phyloP scores from a whole-genome alignment of 2,329 filamentous ascomycete species.

The Apiospora malaysiana region DNA sequence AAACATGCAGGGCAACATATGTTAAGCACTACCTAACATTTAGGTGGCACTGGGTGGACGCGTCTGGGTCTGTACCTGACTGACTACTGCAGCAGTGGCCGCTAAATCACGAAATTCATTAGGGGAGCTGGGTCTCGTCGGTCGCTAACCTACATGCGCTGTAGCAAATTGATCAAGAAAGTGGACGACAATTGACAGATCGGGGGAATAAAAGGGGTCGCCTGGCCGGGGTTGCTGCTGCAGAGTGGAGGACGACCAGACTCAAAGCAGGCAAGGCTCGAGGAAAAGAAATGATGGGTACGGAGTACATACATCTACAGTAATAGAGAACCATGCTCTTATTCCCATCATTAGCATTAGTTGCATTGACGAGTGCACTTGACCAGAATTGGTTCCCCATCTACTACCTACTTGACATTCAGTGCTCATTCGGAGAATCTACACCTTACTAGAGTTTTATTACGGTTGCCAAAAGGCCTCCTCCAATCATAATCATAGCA shows the following conservation, averaged over 20 bases:
- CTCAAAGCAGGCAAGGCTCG: constrained; percentile 14
- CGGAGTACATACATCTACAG: too few relatives aligned
- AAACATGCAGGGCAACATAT: constrained; percentile 1
- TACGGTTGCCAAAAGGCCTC: background rate
- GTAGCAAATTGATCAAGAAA: constrained; percentile 7
- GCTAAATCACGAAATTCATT: constrained; percentile 13
- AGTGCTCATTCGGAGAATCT: too few relatives aligned
- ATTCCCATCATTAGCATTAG: background rate
- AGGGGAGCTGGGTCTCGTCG: constrained; percentile 11
- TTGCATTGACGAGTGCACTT: constrained; percentile 4
- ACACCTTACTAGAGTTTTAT: constrained; percentile 11
- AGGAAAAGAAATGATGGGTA: constrained; percentile 7
- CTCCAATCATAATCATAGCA: background rate
- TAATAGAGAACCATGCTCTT: constrained; percentile 13
- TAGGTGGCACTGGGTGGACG: constrained; percentile 5
- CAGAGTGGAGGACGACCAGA: constrained; percentile 8
- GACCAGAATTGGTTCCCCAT: background rate
- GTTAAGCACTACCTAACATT: constrained; percentile 13
- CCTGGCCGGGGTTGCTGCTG: constrained; percentile 10
- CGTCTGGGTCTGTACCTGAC: constrained; percentile 10
- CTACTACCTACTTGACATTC: too few relatives aligned
- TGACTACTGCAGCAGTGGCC: constrained; percentile 4
- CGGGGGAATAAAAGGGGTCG: constrained; percentile 15
- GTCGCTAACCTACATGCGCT: constrained; percentile 2
- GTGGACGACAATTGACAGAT: constrained; percentile 6